Percentiles rank a stretch among this genome's conserved stretches.
These are phyloP conservation scores for Exophiala sp. DNA, from an alignment of 2,329 filamentous ascomycete genomes.

Conservation along the genomic window DNA sequence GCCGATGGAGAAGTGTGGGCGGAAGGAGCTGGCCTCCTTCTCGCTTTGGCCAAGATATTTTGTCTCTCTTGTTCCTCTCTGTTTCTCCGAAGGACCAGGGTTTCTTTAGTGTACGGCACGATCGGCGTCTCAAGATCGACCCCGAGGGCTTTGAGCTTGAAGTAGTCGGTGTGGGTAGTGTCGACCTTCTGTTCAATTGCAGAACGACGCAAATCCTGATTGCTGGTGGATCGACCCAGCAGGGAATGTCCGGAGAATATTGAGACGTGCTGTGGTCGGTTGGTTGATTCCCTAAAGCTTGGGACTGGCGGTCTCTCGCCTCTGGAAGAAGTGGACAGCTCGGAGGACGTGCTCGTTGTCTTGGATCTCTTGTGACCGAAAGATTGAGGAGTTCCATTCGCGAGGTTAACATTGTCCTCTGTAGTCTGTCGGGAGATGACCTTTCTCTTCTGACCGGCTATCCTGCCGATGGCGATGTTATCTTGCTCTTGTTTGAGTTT, in stretches of 20 bases:
- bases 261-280: constrained; percentile 8
- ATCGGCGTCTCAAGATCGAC: constrained; percentile 37
- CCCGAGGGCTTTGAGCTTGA: constrained; percentile 49
- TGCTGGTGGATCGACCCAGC: constrained; percentile 22
- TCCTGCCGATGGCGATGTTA: constrained; percentile 3
- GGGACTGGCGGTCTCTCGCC: neutral
- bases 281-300: constrained; percentile 4
- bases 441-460: constrained; percentile 28
- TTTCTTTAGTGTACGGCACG: constrained; percentile 25
- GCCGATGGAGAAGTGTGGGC: constrained; percentile 1
- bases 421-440: constrained; percentile 70
- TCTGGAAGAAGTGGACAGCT: constrained; percentile 2
- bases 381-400: constrained; percentile 2
- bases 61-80: constrained; percentile 23
- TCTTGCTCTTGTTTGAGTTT: constrained; percentile 4
- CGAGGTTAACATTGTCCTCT: constrained; percentile 65
- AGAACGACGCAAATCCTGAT: constrained; percentile 24
- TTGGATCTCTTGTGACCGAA: constrained; percentile 27
- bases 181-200: constrained; percentile 32
- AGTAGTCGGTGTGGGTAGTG: constrained; percentile 50
- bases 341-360: constrained; percentile 21
- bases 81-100: constrained; percentile 15
- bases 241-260: constrained; percentile 16
- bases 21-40: constrained; percentile 1
- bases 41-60: constrained; percentile 12